Evolutionary conservation across 169 alveolate species (phyloP).

Genomic region (Miamiensis avidus): DNA sequence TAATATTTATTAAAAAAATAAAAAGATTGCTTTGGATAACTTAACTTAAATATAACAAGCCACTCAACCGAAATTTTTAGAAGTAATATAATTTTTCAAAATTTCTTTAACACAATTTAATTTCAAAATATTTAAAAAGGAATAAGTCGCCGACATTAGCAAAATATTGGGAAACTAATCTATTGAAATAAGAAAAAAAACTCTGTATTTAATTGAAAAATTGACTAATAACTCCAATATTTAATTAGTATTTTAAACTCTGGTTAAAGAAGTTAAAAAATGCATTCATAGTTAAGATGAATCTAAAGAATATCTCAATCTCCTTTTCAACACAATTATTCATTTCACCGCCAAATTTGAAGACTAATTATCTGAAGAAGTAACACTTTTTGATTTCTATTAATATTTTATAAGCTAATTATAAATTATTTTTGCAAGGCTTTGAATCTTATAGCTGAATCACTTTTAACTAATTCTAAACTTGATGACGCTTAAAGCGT

Average conservation of each 20-base stretch:
- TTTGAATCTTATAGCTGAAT: conserved; percentile 3
- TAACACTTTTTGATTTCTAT: too few relatives aligned
- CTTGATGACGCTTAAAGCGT: conserved; percentile 11
- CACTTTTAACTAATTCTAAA: not conserved
- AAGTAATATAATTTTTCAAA: too few relatives aligned
- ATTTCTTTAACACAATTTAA: too few relatives aligned
- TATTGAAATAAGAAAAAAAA: conserved; percentile 78
- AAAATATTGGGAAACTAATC: conserved; percentile 82
- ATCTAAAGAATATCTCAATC: not conserved
- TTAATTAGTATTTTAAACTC: conserved; percentile 49
- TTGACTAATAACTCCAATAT: conserved; percentile 49
- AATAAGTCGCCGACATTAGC: conserved; percentile 85
- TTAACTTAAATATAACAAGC: conserved; percentile 52
- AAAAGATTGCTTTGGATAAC: conserved; percentile 56
- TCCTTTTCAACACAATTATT: not conserved
- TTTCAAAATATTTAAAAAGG: too few relatives aligned
- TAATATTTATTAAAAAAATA: too few relatives aligned
- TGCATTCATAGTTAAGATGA: not conserved
- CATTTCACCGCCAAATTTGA: not conserved
- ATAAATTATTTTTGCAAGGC: not conserved
- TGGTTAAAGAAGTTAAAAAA: conserved; percentile 58
- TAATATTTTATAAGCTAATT: too few relatives aligned
- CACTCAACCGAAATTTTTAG: conserved; percentile 81
- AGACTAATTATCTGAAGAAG: not conserved
- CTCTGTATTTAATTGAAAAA: conserved; percentile 71